Evolutionary conservation across 352 stramenopile genomes (phyloP).

Genomic region (Sclerospora graminicola): DNA sequence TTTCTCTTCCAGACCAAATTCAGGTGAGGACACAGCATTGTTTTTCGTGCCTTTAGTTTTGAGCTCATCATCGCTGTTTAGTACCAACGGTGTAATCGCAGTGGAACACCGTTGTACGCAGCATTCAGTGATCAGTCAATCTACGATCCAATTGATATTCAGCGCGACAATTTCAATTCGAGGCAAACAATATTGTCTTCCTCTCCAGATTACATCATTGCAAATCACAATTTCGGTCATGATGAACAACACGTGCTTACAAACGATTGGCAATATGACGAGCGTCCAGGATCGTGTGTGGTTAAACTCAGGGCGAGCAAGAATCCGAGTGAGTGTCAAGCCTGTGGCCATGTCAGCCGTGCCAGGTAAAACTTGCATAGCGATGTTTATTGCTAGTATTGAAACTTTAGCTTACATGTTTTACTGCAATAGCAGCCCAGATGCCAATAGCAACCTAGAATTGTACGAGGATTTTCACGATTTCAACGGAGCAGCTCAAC

Average conservation of each 20-base stretch:
- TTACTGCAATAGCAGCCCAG: no score
- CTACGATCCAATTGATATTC: no score
- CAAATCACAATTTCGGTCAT: background rate
- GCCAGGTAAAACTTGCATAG: conserved; percentile 3
- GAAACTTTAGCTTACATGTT: no score
- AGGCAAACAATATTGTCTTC: background rate
- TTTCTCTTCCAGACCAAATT: no score
- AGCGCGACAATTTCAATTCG: background rate
- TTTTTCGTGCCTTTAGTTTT: no score
- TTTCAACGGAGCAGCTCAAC: background rate
- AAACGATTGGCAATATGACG: background rate
- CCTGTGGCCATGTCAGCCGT: conserved; percentile 4
- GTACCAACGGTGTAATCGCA: no score
- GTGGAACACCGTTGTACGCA: no score
- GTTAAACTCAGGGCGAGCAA: background rate
- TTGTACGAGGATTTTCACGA: background rate
- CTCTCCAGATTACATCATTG: background rate
- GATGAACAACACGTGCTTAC: background rate
- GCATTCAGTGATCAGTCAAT: no score
- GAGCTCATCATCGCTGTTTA: no score
- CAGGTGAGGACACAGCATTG: no score
- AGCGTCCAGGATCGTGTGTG: background rate
- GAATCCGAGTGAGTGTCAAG: conserved; percentile 1
- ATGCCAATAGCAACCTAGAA: background rate
- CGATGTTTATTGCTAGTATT: background rate